These are phyloP conservation scores for Solanum chiquidenum DNA, from an alignment of 257 asterid genomes.

Conservation along the genomic window DNA sequence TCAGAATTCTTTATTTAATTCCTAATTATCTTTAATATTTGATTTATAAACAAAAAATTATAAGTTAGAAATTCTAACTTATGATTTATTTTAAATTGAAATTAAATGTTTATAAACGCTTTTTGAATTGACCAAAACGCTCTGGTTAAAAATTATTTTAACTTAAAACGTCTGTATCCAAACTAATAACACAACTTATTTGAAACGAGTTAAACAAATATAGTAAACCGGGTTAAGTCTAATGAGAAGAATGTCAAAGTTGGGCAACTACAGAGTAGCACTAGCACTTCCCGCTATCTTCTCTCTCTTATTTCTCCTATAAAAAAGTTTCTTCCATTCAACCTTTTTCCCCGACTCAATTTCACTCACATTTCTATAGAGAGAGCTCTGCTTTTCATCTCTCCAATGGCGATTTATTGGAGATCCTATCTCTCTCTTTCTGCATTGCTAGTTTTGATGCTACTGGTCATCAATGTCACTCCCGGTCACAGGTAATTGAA, in stretches of 20 bases:
- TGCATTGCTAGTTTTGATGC: conserved; percentile 22
- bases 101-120: background rate
- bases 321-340: conserved; percentile 29
- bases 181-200: background rate
- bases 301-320: conserved; percentile 19
- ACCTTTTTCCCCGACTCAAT: conserved; percentile 19
- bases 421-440: conserved; percentile 9
- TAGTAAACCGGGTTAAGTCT: background rate
- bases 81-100: too few species aligned
- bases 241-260: background rate
- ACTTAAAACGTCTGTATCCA: background rate
- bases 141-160: too few species aligned
- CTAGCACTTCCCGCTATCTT: conserved; percentile 1
- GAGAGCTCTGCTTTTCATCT: background rate
- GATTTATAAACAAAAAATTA: background rate
- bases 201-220: background rate
- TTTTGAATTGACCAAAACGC: background rate
- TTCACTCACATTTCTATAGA: background rate
- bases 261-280: conserved; percentile 3
- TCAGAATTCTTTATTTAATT: too few species aligned
- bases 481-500: conserved; percentile 35
- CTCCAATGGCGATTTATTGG: conserved; percentile 37
- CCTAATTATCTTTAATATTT: background rate
- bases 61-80: too few species aligned
- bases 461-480: conserved; percentile 15